Percentiles rank a stretch among this genome's conserved stretches.
Evolutionary conservation across 1,139 yeast genomes (phyloP).

Genomic region (Geotrichum candidum): DNA sequence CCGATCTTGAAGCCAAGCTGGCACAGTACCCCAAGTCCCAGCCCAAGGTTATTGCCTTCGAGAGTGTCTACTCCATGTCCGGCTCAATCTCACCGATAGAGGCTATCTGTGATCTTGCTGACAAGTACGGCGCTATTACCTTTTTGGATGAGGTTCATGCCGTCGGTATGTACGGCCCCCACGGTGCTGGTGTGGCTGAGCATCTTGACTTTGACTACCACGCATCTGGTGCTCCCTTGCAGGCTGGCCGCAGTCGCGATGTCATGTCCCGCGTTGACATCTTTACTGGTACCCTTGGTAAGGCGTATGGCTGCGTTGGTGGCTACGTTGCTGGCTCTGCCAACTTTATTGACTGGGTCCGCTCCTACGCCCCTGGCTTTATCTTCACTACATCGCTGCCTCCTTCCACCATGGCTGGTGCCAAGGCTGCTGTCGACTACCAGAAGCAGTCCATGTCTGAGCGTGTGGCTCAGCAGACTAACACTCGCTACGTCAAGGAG

Average conservation of each 20-base stretch:
- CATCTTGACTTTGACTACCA: slow-evolving; percentile 85
- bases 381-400: slow-evolving; percentile 95
- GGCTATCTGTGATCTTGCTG: slow-evolving; percentile 90
- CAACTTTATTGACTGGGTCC: slow-evolving; percentile 82
- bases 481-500: slow-evolving; percentile 78
- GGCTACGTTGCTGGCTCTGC: slow-evolving; percentile 93
- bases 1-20: slow-evolving; percentile 70
- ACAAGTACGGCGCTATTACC: slow-evolving; percentile 93
- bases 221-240: slow-evolving; percentile 49
- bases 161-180: slow-evolving; percentile 98
- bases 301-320: slow-evolving; percentile 95
- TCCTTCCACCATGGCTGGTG: slow-evolving; percentile 97
- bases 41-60: slow-evolving; percentile 95
- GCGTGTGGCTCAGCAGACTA: slow-evolving; percentile 77
- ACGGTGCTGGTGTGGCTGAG: slow-evolving; percentile 99
- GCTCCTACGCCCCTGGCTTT: slow-evolving; percentile 96
- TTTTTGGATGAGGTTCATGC: slow-evolving; percentile 98
- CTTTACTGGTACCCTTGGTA: slow-evolving; percentile 95
- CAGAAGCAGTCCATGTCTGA: slow-evolving; percentile 73
- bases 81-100: slow-evolving; percentile 95
- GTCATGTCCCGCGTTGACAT: slow-evolving; percentile 89
- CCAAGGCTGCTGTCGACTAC: slow-evolving; percentile 77
- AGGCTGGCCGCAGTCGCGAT: slow-evolving; percentile 39
- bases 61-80: slow-evolving; percentile 96
- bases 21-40: slow-evolving; percentile 72